These are phyloP conservation scores for Scedosporium dehoogii DNA, from an alignment of 2,329 filamentous ascomycete species.

Conservation along the genomic window DNA sequence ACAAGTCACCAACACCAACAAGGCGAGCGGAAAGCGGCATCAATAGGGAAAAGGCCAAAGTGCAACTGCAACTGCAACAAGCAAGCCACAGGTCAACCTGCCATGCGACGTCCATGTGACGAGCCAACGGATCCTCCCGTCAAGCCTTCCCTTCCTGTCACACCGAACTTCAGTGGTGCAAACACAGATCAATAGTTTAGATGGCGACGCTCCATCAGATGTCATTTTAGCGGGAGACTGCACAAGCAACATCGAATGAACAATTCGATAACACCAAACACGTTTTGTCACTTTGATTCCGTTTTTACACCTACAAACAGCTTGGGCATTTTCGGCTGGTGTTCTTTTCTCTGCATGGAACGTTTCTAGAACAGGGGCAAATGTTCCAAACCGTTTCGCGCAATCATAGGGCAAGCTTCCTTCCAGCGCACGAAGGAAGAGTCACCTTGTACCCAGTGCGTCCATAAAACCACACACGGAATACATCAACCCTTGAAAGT, in stretches of 20 bases:
- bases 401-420: neutral
- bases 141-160: neutral
- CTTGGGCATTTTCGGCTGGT: neutral
- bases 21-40: neutral
- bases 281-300: too few species aligned
- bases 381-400: neutral
- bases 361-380: neutral
- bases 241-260: too few species aligned
- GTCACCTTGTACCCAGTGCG: neutral
- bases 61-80: too few species aligned
- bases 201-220: too few species aligned
- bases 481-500: neutral
- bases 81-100: too few species aligned
- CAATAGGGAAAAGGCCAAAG: neutral
- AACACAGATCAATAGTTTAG: too few species aligned
- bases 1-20: too few species aligned
- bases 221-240: too few species aligned
- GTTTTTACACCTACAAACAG: too few species aligned
- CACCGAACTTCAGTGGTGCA: neutral
- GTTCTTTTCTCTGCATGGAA: neutral
- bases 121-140: neutral
- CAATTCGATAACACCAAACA: too few species aligned
- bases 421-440: neutral
- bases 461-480: neutral
- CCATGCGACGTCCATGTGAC: neutral